A percentile compares a stretch with the other conserved stretches of the same genome.
phyloP scores from a whole-genome alignment of 345 rosid species.

The Eucalyptus regnans region DNA sequence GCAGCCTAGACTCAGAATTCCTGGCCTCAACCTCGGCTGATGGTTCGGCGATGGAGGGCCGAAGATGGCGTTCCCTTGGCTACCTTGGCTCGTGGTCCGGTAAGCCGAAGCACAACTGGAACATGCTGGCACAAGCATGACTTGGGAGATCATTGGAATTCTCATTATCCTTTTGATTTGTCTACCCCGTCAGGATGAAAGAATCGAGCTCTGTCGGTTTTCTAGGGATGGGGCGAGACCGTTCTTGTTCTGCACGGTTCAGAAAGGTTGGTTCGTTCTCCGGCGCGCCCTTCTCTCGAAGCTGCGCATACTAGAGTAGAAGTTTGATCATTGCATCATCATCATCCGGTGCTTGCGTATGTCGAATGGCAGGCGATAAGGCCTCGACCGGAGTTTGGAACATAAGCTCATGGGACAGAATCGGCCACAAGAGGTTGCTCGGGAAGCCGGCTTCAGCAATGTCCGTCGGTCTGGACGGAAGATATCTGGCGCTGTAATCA shows the following conservation, averaged over 20 bases:
- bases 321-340: background rate
- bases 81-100: conserved; percentile 62
- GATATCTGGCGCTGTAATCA: conserved; percentile 81
- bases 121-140: too few species aligned
- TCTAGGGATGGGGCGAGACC: conserved; percentile 94
- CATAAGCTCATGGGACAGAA: conserved; percentile 84
- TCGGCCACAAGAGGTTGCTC: conserved; percentile 80
- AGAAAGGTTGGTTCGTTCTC: conserved; percentile 28
- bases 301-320: background rate
- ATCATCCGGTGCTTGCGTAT: background rate
- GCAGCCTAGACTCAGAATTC: conserved; percentile 88
- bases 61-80: conserved; percentile 72
- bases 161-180: background rate
- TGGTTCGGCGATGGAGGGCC: conserved; percentile 87
- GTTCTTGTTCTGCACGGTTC: conserved; percentile 73
- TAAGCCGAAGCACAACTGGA: conserved; percentile 1
- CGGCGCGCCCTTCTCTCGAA: background rate
- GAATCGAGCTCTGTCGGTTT: conserved; percentile 68
- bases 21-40: conserved; percentile 78
- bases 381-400: conserved; percentile 67
- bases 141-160: background rate
- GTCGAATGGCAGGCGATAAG: conserved; percentile 47
- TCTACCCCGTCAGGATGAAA: conserved; percentile 51
- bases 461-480: conserved; percentile 86
- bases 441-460: conserved; percentile 63